Conservation (phyloP, 345 rosid species). For the Arabis alpina region DNA sequence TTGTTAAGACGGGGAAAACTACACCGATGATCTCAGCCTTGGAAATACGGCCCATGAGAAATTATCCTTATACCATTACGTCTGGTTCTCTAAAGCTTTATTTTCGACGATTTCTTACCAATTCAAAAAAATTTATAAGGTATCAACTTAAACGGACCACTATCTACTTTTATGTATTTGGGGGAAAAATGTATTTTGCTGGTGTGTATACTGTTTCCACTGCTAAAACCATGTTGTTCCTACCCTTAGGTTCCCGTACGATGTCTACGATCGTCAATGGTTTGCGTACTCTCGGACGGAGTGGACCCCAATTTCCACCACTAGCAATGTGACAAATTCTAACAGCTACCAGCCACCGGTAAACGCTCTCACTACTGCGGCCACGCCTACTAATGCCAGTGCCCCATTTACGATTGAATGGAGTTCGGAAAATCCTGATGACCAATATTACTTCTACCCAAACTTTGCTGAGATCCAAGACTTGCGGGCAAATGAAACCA, state of each 20-base stretch:
- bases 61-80: no score
- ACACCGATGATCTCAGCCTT: no score
- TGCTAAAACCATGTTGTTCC: neutral
- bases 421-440: neutral
- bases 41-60: no score
- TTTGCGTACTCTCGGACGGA: rapidly evolving
- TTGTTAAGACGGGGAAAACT: no score
- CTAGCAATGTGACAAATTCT: neutral
- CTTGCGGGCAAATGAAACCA: constrained; percentile 8
- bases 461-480: constrained; percentile 28
- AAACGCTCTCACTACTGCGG: constrained; percentile 32
- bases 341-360: constrained; percentile 24
- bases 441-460: constrained; percentile 4
- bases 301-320: constrained; percentile 4
- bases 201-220: no score
- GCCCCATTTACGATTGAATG: constrained; percentile 17
- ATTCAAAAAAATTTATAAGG: no score
- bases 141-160: no score
- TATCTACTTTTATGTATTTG: no score
- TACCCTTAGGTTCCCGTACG: constrained; percentile 39
- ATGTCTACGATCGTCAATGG: constrained; percentile 48
- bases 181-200: no score
- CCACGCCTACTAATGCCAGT: constrained; percentile 20
- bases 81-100: no score
- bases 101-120: no score